Evolutionary conservation across 768 basidiomycete genomes (phyloP).

Genomic region (Gloeopeniophorella convolvens): DNA sequence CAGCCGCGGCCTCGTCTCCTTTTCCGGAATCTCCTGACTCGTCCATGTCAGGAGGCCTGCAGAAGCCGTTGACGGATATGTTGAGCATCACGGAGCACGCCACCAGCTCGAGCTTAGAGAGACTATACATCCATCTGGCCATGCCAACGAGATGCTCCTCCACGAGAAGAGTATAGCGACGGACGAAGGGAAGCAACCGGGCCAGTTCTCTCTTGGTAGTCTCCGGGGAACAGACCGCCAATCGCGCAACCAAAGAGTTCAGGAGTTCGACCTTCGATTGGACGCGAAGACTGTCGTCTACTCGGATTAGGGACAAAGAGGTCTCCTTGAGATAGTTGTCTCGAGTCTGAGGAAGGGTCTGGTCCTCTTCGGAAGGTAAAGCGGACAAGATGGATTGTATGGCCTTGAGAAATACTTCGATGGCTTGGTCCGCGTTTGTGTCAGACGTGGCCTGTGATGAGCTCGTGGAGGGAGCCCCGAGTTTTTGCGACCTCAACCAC

Average conservation of each 20-base stretch:
- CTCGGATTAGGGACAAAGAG: conserved; percentile 36
- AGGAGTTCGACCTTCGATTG: conserved; percentile 37
- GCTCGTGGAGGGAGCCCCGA: neutral
- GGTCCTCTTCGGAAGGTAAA: conserved; percentile 30
- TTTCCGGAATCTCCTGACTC: conserved; percentile 44
- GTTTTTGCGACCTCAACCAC: conserved; percentile 25
- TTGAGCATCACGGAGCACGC: conserved; percentile 67
- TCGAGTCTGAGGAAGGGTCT: conserved; percentile 26
- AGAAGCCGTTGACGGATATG: conserved; percentile 84
- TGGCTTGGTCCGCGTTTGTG: conserved; percentile 35
- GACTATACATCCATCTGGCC: conserved; percentile 60
- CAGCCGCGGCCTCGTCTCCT: conserved; percentile 48
- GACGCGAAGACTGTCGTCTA: conserved; percentile 46
- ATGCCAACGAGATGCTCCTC: conserved; percentile 51
- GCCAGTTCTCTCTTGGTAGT: conserved; percentile 33
- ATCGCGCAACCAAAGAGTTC: conserved; percentile 31
- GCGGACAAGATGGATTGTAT: conserved; percentile 53
- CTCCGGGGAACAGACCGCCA: conserved; percentile 32
- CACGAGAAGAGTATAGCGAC: conserved; percentile 51
- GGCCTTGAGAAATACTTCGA: conserved; percentile 58
- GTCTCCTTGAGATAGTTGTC: conserved; percentile 51
- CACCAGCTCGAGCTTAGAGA: conserved; percentile 82
- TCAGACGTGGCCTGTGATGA: neutral
- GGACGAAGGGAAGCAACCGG: conserved; percentile 69
- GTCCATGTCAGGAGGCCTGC: conserved; percentile 72